Evolutionary conservation across 768 basidiomycete genomes (phyloP).

Genomic region (Lactifluus volemus): DNA sequence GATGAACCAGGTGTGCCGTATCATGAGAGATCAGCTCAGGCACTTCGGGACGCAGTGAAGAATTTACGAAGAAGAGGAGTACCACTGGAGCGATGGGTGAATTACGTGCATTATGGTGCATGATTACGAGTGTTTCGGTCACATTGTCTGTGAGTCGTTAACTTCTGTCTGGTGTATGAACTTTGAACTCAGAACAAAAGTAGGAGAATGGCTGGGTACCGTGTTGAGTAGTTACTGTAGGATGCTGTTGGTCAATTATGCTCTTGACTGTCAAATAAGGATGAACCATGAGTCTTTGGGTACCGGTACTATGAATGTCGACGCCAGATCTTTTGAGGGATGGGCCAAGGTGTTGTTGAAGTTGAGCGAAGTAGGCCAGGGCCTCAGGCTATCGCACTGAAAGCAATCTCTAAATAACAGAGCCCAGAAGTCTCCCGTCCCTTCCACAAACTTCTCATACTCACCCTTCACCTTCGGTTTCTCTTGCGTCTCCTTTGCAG

Average conservation of each 20-base stretch:
- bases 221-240: no score
- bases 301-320: no score
- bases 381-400: no score
- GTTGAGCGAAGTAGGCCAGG: no score
- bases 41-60: not conserved
- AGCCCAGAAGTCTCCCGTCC: slow-evolving; percentile 57
- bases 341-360: no score
- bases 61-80: not conserved
- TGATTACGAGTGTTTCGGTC: not conserved
- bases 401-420: not conserved
- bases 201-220: no score
- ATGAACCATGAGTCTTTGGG: no score
- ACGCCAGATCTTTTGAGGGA: no score
- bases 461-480: slow-evolving; percentile 43
- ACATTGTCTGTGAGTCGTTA: not conserved
- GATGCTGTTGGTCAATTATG: no score
- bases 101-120: slow-evolving; percentile 7
- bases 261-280: no score
- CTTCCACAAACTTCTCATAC: slow-evolving; percentile 69
- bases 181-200: no score
- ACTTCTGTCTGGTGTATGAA: not conserved
- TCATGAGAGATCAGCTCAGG: not conserved
- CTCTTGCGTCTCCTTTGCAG: slow-evolving; percentile 21
- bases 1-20: not conserved
- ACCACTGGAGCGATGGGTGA: not conserved